Evolutionary conservation across 2,329 filamentous ascomycete genomes (phyloP), one percentile per base, ranked within the genome.

Genomic region (Hymenoscyphus salicellus): DNA sequence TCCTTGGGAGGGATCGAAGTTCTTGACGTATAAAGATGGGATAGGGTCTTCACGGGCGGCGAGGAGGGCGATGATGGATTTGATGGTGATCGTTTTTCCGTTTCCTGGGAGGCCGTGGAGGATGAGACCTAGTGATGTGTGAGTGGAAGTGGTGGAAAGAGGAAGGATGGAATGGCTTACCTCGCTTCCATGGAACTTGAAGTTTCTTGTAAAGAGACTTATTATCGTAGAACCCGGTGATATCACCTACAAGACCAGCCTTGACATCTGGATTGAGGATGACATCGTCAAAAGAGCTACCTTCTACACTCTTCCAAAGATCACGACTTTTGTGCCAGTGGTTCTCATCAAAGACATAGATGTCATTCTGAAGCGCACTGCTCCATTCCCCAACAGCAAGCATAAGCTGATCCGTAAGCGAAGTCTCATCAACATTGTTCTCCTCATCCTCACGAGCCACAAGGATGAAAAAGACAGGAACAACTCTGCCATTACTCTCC

Each of bases 341-440:
- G 5, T 85, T 84, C 14, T 80, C 73, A 66, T 90, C 87, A 68
- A 84, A 91, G 0, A 91, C 85, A 79, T 85, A 88, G 26, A 90
- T 82, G 75, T 89, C 86, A 20, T 85, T 77, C 69, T 89, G 86
- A n/a, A 89, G 76, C 67, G 85, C 79, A 55, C 75, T 77, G 20
- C 76, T 78, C 84, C 85, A 90, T 17, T 75, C 71, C 0, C 85
- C 85, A 0, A 82, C 85, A 1, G 83, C 81, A 4, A 85, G 75
- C 32, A 90, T 75, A 30, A 90, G 78, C 11, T 79, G 78, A 62
- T 88, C 81, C 2, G 76, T 77, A 5, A 46, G 55, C 16, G 65
- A 60, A 5, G 57, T 4, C 8, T 61, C 36, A 23, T 52, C 43
- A n/a, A 55, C 23, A 14, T 32, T 56, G 1, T n/a, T 43, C 10